Conservation (phyloP, 2,329 filamentous ascomycete genomes). For the Basipetospora chlamydospora region DNA sequence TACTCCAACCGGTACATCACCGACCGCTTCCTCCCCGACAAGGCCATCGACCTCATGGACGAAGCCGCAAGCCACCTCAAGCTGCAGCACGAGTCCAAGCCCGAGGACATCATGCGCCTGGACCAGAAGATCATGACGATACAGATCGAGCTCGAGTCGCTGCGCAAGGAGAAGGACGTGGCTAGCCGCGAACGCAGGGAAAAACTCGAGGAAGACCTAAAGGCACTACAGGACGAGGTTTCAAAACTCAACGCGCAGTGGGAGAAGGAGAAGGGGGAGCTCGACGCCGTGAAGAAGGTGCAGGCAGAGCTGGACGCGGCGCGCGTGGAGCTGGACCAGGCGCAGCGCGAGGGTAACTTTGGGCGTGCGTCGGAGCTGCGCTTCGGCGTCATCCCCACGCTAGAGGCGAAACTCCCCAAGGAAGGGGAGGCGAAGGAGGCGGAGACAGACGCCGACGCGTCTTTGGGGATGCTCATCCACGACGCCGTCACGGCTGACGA, state of each 20-base stretch:
- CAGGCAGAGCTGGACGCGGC: slow-evolving; percentile 84
- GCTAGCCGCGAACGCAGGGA: slow-evolving; percentile 77
- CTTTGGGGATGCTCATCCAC: slow-evolving; percentile 61
- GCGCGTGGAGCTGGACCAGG: slow-evolving; percentile 70
- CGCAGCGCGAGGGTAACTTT: slow-evolving; percentile 79
- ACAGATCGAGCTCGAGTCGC: slow-evolving; percentile 87
- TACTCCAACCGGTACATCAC: slow-evolving; percentile 95
- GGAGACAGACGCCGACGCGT: too few relatives aligned
- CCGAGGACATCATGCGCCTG: slow-evolving; percentile 81
- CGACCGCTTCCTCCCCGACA: slow-evolving; percentile 88
- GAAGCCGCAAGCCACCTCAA: slow-evolving; percentile 85
- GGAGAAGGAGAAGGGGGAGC: slow-evolving; percentile 78
- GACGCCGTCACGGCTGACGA: slow-evolving; percentile 93
- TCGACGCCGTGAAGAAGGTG: slow-evolving; percentile 72
- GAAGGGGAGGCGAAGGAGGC: slow-evolving; percentile 40
- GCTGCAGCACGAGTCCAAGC: slow-evolving; percentile 91
- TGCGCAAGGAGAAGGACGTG: slow-evolving; percentile 87
- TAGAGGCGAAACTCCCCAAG: slow-evolving; percentile 67
- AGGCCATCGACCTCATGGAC: slow-evolving; percentile 92
- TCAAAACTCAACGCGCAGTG: slow-evolving; percentile 65
- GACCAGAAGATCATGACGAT: slow-evolving; percentile 96
- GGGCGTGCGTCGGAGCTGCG: slow-evolving; percentile 79
- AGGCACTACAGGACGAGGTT: slow-evolving; percentile 62
- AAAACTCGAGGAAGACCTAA: slow-evolving; percentile 66
- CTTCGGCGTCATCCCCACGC: slow-evolving; percentile 70